Percentiles rank a stretch among this genome's conserved stretches.
Conservation (phyloP, 106 monocot genomes). For the Dioscorea alata region DNA sequence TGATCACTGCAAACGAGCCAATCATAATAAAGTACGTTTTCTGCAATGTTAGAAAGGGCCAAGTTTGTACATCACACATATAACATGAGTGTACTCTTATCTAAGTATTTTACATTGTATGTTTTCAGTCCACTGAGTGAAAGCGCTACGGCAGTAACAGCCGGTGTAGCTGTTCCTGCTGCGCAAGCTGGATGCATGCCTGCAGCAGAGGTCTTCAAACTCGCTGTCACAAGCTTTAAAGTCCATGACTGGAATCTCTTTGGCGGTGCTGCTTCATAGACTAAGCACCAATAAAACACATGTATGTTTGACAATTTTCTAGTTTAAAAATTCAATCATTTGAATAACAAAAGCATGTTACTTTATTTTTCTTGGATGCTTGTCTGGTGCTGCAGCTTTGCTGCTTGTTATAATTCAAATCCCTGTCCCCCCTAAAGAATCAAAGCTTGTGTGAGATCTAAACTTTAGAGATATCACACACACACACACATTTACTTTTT, state of each 20-base stretch:
- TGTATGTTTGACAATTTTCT: too few species aligned
- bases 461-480: too few species aligned
- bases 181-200: slow-evolving; percentile 50
- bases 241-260: slow-evolving; percentile 78
- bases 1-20: slow-evolving; percentile 83
- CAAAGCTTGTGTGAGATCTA: too few species aligned
- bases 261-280: slow-evolving; percentile 17
- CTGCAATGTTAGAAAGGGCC: neutral
- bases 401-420: too few species aligned
- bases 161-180: slow-evolving; percentile 60
- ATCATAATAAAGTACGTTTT: slow-evolving; percentile 54
- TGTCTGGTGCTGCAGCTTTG: too few species aligned
- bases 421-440: too few species aligned
- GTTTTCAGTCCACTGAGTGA: slow-evolving; percentile 71
- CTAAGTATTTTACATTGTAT: neutral
- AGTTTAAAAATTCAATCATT: too few species aligned
- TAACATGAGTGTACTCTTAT: neutral
- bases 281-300: neutral
- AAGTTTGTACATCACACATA: neutral
- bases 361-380: too few species aligned
- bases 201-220: slow-evolving; percentile 56
- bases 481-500: too few species aligned
- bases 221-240: slow-evolving; percentile 61
- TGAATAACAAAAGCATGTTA: too few species aligned
- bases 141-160: slow-evolving; percentile 56